Base-by-base conservation (phyloP, 495 filamentous ascomycete genomes). In the Aspergillus incahuasiensis region DNA sequence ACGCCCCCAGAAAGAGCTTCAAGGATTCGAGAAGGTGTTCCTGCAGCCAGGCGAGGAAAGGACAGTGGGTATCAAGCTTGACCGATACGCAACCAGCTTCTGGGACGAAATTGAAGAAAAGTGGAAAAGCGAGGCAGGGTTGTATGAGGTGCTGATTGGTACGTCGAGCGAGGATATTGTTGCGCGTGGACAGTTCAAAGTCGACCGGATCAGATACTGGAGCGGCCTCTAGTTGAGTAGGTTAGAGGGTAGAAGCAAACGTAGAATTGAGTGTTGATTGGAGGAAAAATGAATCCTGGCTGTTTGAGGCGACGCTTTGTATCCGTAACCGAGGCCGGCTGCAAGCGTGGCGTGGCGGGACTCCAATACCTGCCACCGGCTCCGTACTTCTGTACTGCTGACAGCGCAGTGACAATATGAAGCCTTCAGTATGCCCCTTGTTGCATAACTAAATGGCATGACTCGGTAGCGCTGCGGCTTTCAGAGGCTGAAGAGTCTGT, bases 61-160 rank as follows among this genome's bases (percentile, higher is more conserved):
- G 63, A 72, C 82, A 20, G 74, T 90, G 22, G 65, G 66, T 6
- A 75, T 92, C 1, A 59, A 58, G 20, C 43, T 92, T 1, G 82
- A 89, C 61, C 80, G 80, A 65, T 81, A 86, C 55, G 81, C 81
- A 48, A 82, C 85, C 5, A 86, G 88, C 30, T 91, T 87, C 71
- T 92, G 83, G 69, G 87, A 91, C 47, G 84, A 86, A 52, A 75
- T 77, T 5, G 63, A 83, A 32, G 68, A 70, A 13, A 79, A 71
- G 41, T 92, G 88, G 88, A 81, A 87, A 38, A 84, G 82, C 8
- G 87, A 92, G 63, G 76, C 84, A 61, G 88, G 88, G 0, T 63
- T 56, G n/a, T 92, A 89, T 63, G 73, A 83, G 47, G 80, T 86
- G 13, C 56, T 86, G 58, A 77, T 91, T 58, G 68, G 66, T 42